A percentile compares a stretch with the other conserved stretches of the same genome.
These are phyloP conservation scores for Cercospora berteroae DNA, from an alignment of 2,329 filamentous ascomycete genomes.

Conservation along the genomic window DNA sequence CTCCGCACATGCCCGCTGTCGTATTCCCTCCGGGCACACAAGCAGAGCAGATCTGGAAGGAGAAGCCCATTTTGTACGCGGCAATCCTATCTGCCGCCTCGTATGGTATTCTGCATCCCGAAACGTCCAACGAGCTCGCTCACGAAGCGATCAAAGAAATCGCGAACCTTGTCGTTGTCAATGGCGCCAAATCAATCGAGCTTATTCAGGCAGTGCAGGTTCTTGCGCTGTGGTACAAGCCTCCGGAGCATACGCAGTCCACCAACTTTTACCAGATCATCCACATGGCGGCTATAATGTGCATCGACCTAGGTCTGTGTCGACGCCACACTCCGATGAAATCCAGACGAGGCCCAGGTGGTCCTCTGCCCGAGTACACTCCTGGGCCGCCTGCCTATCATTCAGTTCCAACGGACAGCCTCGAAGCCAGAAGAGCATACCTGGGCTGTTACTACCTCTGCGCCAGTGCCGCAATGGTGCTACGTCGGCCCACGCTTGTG, in stretches of 20 bases:
- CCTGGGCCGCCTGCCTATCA: constrained; percentile 31
- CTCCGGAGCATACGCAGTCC: constrained; percentile 78
- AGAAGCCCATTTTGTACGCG: constrained; percentile 60
- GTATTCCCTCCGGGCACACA: constrained; percentile 56
- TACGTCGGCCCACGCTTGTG: constrained; percentile 58
- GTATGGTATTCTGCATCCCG: constrained; percentile 51
- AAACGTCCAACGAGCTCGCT: constrained; percentile 61
- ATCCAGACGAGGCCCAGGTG: constrained; percentile 37
- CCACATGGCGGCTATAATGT: constrained; percentile 77
- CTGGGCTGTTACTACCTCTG: constrained; percentile 61
- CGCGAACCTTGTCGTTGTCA: constrained; percentile 70
- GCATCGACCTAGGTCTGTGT: constrained; percentile 77
- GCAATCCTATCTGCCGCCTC: constrained; percentile 57
- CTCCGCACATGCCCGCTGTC: constrained; percentile 57
- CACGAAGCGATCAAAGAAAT: constrained; percentile 70
- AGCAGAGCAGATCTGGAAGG: constrained; percentile 55
- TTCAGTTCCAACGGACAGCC: constrained; percentile 49
- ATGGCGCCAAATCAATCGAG: constrained; percentile 78
- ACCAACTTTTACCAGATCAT: constrained; percentile 87
- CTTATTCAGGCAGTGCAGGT: constrained; percentile 76
- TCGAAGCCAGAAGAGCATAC: constrained; percentile 60
- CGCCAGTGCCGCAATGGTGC: constrained; percentile 58
- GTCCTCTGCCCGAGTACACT: constrained; percentile 36
- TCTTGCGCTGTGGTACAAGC: constrained; percentile 78
- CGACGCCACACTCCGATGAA: constrained; percentile 48